Conservation (phyloP, 495 filamentous ascomycete genomes). For the Lasiosphaeria ovina region DNA sequence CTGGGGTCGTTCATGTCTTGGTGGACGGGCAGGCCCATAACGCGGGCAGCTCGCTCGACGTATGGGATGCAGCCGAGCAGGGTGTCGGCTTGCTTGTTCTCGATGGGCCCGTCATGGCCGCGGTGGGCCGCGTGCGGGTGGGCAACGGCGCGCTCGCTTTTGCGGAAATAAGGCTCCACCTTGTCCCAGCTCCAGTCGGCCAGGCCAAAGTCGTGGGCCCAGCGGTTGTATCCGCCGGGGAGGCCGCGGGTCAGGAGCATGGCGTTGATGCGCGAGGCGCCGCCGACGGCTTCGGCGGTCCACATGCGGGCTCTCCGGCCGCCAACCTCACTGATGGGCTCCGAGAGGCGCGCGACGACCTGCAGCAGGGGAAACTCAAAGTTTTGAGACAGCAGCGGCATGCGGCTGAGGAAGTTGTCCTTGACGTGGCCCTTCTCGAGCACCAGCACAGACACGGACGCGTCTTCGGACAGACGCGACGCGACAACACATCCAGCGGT, state of each 20-base stretch:
- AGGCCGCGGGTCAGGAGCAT: constrained; percentile 27
- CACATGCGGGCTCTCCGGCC: constrained; percentile 18
- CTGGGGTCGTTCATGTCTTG: constrained; percentile 19
- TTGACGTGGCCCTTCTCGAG: constrained; percentile 47
- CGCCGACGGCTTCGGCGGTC: constrained; percentile 28
- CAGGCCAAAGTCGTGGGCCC: constrained; percentile 25
- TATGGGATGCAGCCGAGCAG: constrained; percentile 13
- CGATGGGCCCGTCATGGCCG: constrained; percentile 25
- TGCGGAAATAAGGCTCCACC: constrained; percentile 31
- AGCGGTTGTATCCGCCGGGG: constrained; percentile 25
- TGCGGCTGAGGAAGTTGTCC: constrained; percentile 29
- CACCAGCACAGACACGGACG: constrained; percentile 44
- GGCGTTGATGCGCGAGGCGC: constrained; percentile 28
- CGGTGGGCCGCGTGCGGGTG: constrained; percentile 13
- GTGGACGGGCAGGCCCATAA: constrained; percentile 18
- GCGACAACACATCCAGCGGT: constrained; percentile 52
- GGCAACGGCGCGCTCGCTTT: constrained; percentile 19
- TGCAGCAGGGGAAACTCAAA: constrained; percentile 19
- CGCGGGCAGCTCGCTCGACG: constrained; percentile 12
- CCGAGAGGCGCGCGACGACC: constrained; percentile 21
- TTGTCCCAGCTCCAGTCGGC: constrained; percentile 28
- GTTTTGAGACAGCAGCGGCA: constrained; percentile 27
- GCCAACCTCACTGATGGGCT: constrained; percentile 18
- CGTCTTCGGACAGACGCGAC: constrained; percentile 47
- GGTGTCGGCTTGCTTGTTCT: constrained; percentile 4